phyloP scores from a whole-genome alignment of 495 filamentous ascomycete genomes.

The Stereocaulon alpinum region DNA sequence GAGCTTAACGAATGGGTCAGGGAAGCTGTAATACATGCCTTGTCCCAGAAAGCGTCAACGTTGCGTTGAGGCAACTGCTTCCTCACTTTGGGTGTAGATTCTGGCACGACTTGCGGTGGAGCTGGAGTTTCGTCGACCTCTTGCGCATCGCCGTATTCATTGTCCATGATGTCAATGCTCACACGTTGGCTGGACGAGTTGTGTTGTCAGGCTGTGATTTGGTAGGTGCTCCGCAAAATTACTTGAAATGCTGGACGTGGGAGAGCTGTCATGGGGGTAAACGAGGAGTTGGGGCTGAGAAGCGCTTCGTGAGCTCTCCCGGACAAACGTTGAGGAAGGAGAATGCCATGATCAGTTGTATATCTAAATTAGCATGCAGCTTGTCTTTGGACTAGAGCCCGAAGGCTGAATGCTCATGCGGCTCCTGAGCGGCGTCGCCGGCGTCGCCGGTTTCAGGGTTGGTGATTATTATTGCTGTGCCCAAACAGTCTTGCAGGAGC shows the following conservation, averaged over 20 bases:
- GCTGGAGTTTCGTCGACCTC: neutral
- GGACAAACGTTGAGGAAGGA: neutral
- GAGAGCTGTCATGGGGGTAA: neutral
- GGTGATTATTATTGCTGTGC: neutral
- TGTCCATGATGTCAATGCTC: neutral
- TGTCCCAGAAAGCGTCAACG: slow-evolving; percentile 69
- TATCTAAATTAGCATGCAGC: neutral
- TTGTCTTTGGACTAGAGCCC: slow-evolving; percentile 1
- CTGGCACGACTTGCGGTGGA: neutral
- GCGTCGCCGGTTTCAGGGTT: neutral
- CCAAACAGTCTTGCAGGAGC: neutral
- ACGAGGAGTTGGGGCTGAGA: neutral
- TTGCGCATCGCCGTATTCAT: neutral
- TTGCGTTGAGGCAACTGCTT: slow-evolving; percentile 57
- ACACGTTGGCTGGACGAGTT: too few relatives aligned
- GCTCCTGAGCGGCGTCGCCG: slow-evolving; percentile 4
- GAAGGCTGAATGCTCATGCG: slow-evolving; percentile 8
- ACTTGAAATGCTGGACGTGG: neutral
- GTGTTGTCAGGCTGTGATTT: neutral
- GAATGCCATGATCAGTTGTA: neutral
- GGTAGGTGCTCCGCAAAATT: neutral
- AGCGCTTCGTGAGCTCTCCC: neutral
- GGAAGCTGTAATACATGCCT: slow-evolving; percentile 53
- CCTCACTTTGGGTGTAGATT: slow-evolving; percentile 33
- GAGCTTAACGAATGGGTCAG: slow-evolving; percentile 34